phyloP scores from a whole-genome alignment of 2,329 filamentous ascomycete genomes.

The Sporothrix sp. region DNA sequence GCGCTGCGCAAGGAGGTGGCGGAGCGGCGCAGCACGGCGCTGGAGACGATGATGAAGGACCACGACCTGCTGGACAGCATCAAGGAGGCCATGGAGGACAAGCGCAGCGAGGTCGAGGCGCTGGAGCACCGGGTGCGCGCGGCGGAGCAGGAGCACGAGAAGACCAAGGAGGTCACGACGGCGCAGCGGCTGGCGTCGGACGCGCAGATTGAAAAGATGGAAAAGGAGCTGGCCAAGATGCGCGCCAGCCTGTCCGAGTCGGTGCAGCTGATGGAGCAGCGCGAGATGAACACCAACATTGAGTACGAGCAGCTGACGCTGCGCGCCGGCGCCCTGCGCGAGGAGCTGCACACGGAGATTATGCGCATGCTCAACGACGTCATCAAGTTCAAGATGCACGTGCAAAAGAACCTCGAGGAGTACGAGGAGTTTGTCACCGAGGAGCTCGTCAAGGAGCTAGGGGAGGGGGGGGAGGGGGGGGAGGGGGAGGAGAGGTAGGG shows the following conservation, averaged over 20 bases:
- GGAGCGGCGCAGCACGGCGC: slow-evolving; percentile 70
- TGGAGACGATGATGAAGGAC: slow-evolving; percentile 89
- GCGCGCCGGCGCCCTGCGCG: slow-evolving; percentile 71
- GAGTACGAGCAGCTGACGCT: slow-evolving; percentile 95
- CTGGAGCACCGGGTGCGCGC: slow-evolving; percentile 79
- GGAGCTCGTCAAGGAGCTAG: slow-evolving; percentile 78
- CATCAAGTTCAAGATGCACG: slow-evolving; percentile 96
- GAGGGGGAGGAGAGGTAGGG: background rate
- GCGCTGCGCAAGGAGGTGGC: slow-evolving; percentile 79
- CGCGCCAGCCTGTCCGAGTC: slow-evolving; percentile 71
- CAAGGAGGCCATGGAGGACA: slow-evolving; percentile 95
- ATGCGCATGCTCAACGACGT: slow-evolving; percentile 94
- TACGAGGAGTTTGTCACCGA: slow-evolving; percentile 91
- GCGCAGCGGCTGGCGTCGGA: slow-evolving; percentile 84
- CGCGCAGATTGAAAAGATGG: slow-evolving; percentile 95
- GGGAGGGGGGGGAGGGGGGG: slow-evolving; percentile 29
- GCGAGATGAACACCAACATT: slow-evolving; percentile 93
- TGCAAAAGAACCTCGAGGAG: slow-evolving; percentile 85
- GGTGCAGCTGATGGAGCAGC: slow-evolving; percentile 84
- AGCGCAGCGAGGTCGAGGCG: slow-evolving; percentile 82
- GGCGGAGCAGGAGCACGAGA: slow-evolving; percentile 88
- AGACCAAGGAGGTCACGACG: slow-evolving; percentile 75
- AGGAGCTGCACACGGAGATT: slow-evolving; percentile 95
- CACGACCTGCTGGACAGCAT: slow-evolving; percentile 89
- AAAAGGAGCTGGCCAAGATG: slow-evolving; percentile 95